Conservation (phyloP, 345 rosid species). For the Gossypium bickii region DNA sequence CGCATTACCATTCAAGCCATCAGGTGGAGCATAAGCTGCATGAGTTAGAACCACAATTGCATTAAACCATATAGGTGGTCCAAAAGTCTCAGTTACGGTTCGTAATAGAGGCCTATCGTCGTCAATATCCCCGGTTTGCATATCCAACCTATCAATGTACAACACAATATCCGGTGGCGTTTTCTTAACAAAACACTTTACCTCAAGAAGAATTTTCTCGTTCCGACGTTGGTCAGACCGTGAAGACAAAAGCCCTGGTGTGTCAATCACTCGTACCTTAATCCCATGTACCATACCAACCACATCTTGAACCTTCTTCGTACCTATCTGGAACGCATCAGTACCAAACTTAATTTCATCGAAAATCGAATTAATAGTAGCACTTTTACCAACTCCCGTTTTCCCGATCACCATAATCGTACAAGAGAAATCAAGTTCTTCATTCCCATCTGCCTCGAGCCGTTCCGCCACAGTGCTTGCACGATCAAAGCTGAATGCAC, state of each 20-base stretch:
- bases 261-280: slow-evolving; percentile 94
- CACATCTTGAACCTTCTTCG: slow-evolving; percentile 92
- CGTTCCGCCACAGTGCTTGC: slow-evolving; percentile 99
- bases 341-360: slow-evolving; percentile 86
- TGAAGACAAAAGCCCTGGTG: slow-evolving; percentile 94
- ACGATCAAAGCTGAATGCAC: slow-evolving; percentile 97
- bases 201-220: slow-evolving; percentile 82
- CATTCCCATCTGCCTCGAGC: slow-evolving; percentile 92
- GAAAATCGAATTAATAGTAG: slow-evolving; percentile 93
- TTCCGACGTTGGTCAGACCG: slow-evolving; percentile 92
- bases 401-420: slow-evolving; percentile 98
- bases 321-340: slow-evolving; percentile 86
- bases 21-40: slow-evolving; percentile 99
- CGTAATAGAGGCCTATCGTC: slow-evolving; percentile 95
- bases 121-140: slow-evolving; percentile 91
- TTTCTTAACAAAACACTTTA: slow-evolving; percentile 75
- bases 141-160: slow-evolving; percentile 94
- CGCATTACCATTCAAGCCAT: slow-evolving; percentile 92
- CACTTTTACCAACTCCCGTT: slow-evolving; percentile 98
- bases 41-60: slow-evolving; percentile 98
- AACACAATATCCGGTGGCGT: slow-evolving; percentile 92
- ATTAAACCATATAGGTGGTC: slow-evolving; percentile 96
- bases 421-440: slow-evolving; percentile 96
- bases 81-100: slow-evolving; percentile 85
- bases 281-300: slow-evolving; percentile 96